phyloP scores from a whole-genome alignment of 768 basidiomycete species.

The Mycena capillaripes region DNA sequence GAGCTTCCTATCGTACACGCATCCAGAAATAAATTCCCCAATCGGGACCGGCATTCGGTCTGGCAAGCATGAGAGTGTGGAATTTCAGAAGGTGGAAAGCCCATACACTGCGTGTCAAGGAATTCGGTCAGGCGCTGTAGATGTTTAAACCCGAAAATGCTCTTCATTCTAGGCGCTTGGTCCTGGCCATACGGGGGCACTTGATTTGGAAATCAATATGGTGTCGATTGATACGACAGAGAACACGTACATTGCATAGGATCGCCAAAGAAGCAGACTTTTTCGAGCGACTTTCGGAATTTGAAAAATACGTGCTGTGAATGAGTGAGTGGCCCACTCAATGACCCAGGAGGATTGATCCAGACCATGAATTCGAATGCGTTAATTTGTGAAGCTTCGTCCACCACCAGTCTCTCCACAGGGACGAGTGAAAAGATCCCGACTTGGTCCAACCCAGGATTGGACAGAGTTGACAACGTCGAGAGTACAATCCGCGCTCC shows the following conservation, averaged over 20 bases:
- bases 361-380: slow-evolving; percentile 62
- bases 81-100: neutral
- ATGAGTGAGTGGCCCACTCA: neutral
- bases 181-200: slow-evolving; percentile 68
- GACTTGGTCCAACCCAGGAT: slow-evolving; percentile 29
- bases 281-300: slow-evolving; percentile 50
- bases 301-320: slow-evolving; percentile 46
- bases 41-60: slow-evolving; percentile 66
- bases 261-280: slow-evolving; percentile 69
- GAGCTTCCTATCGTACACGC: slow-evolving; percentile 58
- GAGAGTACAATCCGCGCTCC: slow-evolving; percentile 57
- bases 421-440: slow-evolving; percentile 16
- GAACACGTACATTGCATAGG: slow-evolving; percentile 61
- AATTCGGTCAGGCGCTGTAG: slow-evolving; percentile 50
- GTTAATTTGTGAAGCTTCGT: slow-evolving; percentile 71
- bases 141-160: slow-evolving; percentile 63
- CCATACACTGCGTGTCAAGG: slow-evolving; percentile 65
- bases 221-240: neutral
- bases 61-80: slow-evolving; percentile 34
- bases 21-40: slow-evolving; percentile 63
- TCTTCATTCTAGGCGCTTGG: slow-evolving; percentile 51
- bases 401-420: slow-evolving; percentile 60
- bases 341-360: slow-evolving; percentile 48
- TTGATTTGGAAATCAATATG: slow-evolving; percentile 35
- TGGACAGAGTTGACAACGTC: slow-evolving; percentile 63